Conservation (phyloP, 2,329 filamentous ascomycete species). For the Ophioceras dolichostomum region DNA sequence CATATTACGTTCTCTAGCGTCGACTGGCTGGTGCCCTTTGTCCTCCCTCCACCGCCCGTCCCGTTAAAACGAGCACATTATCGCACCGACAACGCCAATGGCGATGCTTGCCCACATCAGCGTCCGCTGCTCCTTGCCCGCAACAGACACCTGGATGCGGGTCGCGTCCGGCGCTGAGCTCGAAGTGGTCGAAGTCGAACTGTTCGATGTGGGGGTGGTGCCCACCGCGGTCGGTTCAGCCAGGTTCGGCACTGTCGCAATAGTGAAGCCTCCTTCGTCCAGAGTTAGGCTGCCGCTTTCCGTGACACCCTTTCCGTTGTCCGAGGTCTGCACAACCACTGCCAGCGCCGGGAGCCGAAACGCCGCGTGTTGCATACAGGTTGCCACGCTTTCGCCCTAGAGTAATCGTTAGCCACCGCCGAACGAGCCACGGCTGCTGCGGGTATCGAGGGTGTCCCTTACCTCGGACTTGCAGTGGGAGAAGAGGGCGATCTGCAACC, state of each 20-base stretch:
- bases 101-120: conserved; percentile 12
- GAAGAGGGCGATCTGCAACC: too few relatives aligned
- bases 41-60: not conserved
- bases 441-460: too few relatives aligned
- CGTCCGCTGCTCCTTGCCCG: conserved; percentile 11
- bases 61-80: conserved; percentile 15
- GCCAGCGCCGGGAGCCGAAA: too few relatives aligned
- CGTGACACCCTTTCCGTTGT: too few relatives aligned
- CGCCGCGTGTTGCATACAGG: too few relatives aligned
- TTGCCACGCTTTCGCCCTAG: too few relatives aligned
- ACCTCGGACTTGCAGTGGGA: too few relatives aligned
- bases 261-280: too few relatives aligned
- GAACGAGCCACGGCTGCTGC: too few relatives aligned
- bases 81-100: conserved; percentile 13
- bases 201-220: not conserved
- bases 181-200: conserved; percentile 1
- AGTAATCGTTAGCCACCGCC: too few relatives aligned
- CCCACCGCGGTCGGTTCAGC: not conserved
- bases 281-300: too few relatives aligned
- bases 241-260: not conserved
- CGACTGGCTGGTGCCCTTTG: not conserved
- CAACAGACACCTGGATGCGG: conserved; percentile 7
- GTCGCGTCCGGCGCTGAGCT: conserved; percentile 1
- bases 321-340: too few relatives aligned
- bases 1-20: not conserved